These are phyloP conservation scores for Termitomyces sp. DNA, from an alignment of 768 basidiomycete genomes.

Conservation along the genomic window DNA sequence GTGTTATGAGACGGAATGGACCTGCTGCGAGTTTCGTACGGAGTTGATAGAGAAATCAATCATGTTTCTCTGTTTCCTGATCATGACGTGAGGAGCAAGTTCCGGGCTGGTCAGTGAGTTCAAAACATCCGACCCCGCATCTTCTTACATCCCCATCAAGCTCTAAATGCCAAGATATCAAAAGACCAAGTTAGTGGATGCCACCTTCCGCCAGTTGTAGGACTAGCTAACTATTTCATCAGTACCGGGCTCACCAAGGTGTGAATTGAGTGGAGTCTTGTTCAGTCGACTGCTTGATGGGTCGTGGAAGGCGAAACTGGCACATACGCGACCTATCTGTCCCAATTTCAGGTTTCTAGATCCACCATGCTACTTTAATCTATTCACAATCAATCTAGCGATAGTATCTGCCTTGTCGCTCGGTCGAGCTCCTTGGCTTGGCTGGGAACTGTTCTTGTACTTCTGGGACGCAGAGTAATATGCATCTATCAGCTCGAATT, in stretches of 20 bases:
- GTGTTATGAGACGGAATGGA: conserved; percentile 46
- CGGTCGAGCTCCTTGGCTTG: background rate
- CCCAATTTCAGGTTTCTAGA: background rate
- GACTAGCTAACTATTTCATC: background rate
- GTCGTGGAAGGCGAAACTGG: background rate
- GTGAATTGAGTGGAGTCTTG: background rate
- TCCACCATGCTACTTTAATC: background rate
- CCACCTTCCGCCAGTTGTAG: background rate
- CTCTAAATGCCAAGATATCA: background rate
- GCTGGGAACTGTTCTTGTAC: background rate
- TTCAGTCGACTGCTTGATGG: background rate
- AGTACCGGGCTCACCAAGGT: background rate
- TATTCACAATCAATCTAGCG: background rate
- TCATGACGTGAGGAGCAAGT: background rate
- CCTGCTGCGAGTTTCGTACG: conserved; percentile 51
- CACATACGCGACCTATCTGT: background rate
- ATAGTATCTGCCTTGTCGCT: background rate
- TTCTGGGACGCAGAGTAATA: background rate
- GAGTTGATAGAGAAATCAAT: conserved; percentile 14
- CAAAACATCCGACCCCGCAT: background rate
- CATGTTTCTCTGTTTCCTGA: too few relatives aligned
- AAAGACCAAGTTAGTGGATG: too few relatives aligned
- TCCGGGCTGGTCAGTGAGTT: background rate
- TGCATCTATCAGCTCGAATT: background rate
- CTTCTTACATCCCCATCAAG: background rate